Percentiles rank a stretch among this genome's conserved stretches.
Conservation (phyloP, 1,139 yeast species). For the Protomyces arabidopsidicola region DNA sequence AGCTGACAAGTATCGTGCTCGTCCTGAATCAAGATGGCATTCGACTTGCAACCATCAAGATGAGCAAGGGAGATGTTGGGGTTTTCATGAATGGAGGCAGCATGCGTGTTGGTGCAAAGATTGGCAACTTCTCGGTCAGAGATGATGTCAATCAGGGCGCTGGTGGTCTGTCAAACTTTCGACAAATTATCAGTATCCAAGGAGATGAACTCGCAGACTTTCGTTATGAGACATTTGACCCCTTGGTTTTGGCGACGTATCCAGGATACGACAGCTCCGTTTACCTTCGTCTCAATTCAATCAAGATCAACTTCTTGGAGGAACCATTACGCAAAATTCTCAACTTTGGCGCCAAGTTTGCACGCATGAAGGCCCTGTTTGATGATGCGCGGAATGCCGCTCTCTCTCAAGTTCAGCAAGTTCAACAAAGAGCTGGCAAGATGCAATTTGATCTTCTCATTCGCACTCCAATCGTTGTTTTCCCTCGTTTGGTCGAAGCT, state of each 20-base stretch:
- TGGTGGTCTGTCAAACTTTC: slow-evolving; percentile 48
- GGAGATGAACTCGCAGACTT: slow-evolving; percentile 81
- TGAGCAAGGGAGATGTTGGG: slow-evolving; percentile 67
- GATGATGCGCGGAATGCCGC: slow-evolving; percentile 89
- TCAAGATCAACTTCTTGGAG: slow-evolving; percentile 72
- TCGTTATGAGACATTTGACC: slow-evolving; percentile 73
- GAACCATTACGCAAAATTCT: slow-evolving; percentile 68
- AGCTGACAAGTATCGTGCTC: slow-evolving; percentile 67
- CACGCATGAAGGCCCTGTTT: slow-evolving; percentile 77
- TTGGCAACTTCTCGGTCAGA: slow-evolving; percentile 74
- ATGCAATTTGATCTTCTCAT: slow-evolving; percentile 69
- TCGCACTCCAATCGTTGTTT: slow-evolving; percentile 75
- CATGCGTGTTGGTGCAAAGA: slow-evolving; percentile 64
- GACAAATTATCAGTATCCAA: slow-evolving; percentile 71
- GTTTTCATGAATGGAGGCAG: slow-evolving; percentile 70
- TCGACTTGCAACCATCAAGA: slow-evolving; percentile 69
- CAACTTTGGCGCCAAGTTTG: slow-evolving; percentile 66
- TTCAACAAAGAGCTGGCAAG: slow-evolving; percentile 53
- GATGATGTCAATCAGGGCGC: slow-evolving; percentile 71
- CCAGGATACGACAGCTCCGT: slow-evolving; percentile 55
- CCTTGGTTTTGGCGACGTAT: slow-evolving; percentile 35
- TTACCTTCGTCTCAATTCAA: slow-evolving; percentile 68
- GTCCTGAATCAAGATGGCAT: slow-evolving; percentile 79
- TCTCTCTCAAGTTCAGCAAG: slow-evolving; percentile 58
- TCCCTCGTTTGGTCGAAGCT: slow-evolving; percentile 53